phyloP scores from a whole-genome alignment of 1,139 yeast genomes.

The Yamadazyma siamensis region DNA sequence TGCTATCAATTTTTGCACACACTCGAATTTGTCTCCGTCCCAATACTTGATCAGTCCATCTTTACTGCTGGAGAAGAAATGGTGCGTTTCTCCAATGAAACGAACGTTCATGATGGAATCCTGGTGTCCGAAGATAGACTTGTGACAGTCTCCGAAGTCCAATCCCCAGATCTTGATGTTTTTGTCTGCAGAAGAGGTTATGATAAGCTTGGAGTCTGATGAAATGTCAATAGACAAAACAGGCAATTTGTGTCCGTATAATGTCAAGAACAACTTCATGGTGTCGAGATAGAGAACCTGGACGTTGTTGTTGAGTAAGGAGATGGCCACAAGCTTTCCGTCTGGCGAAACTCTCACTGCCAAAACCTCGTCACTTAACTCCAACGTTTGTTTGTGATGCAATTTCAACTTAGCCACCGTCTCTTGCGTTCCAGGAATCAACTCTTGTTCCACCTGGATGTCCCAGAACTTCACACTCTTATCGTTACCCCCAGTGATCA shows the following conservation, averaged over 20 bases:
- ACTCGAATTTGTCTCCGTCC: constrained; percentile 97
- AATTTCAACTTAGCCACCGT: constrained; percentile 54
- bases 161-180: constrained; percentile 97
- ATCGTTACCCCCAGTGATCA: constrained; percentile 94
- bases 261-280: constrained; percentile 78
- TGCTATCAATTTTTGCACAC: constrained; percentile 80
- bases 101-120: constrained; percentile 89
- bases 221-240: constrained; percentile 89
- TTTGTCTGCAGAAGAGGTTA: constrained; percentile 95
- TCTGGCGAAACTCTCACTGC: constrained; percentile 84
- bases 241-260: constrained; percentile 95
- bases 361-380: constrained; percentile 80
- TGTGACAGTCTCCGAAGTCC: constrained; percentile 98
- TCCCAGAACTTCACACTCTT: constrained; percentile 89
- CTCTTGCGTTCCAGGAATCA: constrained; percentile 65
- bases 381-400: constrained; percentile 75
- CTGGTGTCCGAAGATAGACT: constrained; percentile 93
- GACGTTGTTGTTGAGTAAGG: constrained; percentile 87
- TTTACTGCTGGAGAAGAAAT: constrained; percentile 87
- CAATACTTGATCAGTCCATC: constrained; percentile 90
- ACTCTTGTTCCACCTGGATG: constrained; percentile 62
- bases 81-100: constrained; percentile 80
- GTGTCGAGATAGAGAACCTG: constrained; percentile 88
- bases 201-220: constrained; percentile 76
- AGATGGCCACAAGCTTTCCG: constrained; percentile 70